Conservation (phyloP, 2,329 filamentous ascomycete species). For the Penicillium freii region DNA sequence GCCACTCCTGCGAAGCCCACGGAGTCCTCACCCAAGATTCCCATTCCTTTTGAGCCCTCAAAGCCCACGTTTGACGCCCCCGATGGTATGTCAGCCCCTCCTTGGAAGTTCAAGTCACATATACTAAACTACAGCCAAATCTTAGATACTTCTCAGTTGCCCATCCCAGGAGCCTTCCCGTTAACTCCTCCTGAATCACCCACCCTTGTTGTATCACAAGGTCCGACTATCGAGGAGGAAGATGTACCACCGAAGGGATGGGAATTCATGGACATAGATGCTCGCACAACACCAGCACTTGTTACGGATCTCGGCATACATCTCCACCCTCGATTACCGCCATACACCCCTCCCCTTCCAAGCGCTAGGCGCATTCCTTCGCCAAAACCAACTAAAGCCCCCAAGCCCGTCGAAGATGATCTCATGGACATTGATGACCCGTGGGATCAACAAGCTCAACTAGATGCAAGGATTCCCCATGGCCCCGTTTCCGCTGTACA, state of each 20-base stretch:
- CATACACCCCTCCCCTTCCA: constrained; percentile 2
- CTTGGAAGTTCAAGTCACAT: neutral
- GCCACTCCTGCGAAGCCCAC: neutral
- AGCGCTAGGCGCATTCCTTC: constrained; percentile 5
- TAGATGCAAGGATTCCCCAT: constrained; percentile 17
- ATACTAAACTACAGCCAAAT: neutral
- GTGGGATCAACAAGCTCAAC: constrained; percentile 19
- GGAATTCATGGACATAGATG: constrained; percentile 11
- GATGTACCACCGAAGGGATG: constrained; percentile 6
- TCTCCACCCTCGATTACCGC: constrained; percentile 14
- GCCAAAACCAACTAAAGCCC: constrained; percentile 1
- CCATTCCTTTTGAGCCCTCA: neutral
- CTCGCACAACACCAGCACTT: constrained; percentile 10
- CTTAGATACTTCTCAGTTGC: constrained; percentile 1
- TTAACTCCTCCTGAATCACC: constrained; percentile 17
- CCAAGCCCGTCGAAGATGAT: constrained; percentile 6
- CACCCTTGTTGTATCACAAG: constrained; percentile 7
- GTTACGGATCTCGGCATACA: constrained; percentile 19
- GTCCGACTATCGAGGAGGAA: constrained; percentile 1
- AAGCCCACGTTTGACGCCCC: neutral
- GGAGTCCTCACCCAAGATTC: neutral
- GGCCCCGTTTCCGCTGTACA: constrained; percentile 34
- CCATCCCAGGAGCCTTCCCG: constrained; percentile 21
- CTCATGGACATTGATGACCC: constrained; percentile 18
- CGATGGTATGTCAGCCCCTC: neutral